Percentiles rank a stretch among this genome's conserved stretches.
phyloP scores from a whole-genome alignment of 2,329 filamentous ascomycete species.

The Thelonectria rubi region DNA sequence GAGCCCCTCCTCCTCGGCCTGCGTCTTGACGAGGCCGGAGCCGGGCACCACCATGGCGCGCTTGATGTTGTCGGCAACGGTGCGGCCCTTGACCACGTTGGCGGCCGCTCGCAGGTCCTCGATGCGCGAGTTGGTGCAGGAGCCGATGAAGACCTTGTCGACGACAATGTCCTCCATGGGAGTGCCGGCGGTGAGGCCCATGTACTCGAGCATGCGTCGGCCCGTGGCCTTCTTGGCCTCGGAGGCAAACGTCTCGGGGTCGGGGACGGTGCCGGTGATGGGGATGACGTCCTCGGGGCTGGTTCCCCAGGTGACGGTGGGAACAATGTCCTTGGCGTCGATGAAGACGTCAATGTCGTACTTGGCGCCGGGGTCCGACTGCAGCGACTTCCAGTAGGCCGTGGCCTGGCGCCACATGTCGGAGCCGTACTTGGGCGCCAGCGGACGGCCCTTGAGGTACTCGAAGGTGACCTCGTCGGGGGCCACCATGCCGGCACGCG shows the following conservation, averaged over 20 bases:
- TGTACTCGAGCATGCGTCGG: slow-evolving; percentile 89
- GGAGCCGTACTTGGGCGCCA: slow-evolving; percentile 85
- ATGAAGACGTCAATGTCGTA: slow-evolving; percentile 92
- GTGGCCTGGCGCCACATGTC: slow-evolving; percentile 90
- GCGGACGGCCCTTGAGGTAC: slow-evolving; percentile 89
- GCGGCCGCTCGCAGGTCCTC: slow-evolving; percentile 93
- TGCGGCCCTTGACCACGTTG: slow-evolving; percentile 84
- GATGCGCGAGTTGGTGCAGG: slow-evolving; percentile 96
- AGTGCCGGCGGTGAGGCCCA: slow-evolving; percentile 88
- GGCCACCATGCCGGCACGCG: slow-evolving; percentile 94
- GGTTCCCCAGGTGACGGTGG: slow-evolving; percentile 96
- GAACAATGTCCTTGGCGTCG: slow-evolving; percentile 90
- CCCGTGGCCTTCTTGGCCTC: slow-evolving; percentile 83
- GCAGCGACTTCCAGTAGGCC: slow-evolving; percentile 86
- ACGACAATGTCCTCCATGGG: slow-evolving; percentile 90
- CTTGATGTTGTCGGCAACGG: slow-evolving; percentile 88
- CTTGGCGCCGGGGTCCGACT: slow-evolving; percentile 86
- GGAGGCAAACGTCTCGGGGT: slow-evolving; percentile 85
- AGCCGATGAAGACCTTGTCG: slow-evolving; percentile 98
- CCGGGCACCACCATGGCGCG: slow-evolving; percentile 96
- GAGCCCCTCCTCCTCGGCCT: slow-evolving; percentile 90
- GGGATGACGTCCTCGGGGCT: slow-evolving; percentile 96
- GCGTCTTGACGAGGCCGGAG: slow-evolving; percentile 91
- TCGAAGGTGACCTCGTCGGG: slow-evolving; percentile 94
- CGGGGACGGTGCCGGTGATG: slow-evolving; percentile 89